Evolutionary conservation across 768 basidiomycete species (phyloP).

Genomic region (Hygrophoropsis aurantiaca): DNA sequence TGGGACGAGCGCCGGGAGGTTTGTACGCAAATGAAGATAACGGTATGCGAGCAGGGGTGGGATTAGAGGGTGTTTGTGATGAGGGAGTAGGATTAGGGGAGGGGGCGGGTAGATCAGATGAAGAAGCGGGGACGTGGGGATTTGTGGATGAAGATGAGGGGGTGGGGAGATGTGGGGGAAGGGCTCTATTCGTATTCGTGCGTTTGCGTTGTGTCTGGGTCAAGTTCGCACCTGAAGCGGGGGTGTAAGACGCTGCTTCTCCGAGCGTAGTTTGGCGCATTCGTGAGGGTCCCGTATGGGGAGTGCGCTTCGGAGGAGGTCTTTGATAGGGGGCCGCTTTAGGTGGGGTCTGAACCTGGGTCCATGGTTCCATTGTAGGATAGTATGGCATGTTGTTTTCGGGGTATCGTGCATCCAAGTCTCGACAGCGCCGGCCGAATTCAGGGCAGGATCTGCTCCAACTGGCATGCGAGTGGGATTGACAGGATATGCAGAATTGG

Average conservation of each 20-base stretch:
- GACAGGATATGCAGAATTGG: neutral
- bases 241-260: neutral
- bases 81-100: too few relatives aligned
- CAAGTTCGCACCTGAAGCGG: neutral
- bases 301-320: neutral
- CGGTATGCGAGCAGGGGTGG: neutral
- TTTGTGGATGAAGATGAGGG: neutral
- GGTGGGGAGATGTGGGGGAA: neutral
- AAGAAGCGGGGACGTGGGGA: neutral
- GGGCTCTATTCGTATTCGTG: neutral
- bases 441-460: conserved; percentile 8
- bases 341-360: conserved; percentile 4
- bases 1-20: neutral
- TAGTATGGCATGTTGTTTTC: conserved; percentile 18
- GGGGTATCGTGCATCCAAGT: conserved; percentile 1
- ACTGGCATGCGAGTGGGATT: conserved; percentile 1
- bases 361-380: conserved; percentile 16
- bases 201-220: neutral
- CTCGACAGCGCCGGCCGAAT: neutral
- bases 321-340: conserved; percentile 10
- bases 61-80: too few relatives aligned
- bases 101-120: too few relatives aligned
- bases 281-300: neutral
- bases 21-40: neutral
- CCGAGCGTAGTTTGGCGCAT: neutral